Evolutionary conservation across 495 filamentous ascomycete genomes (phyloP), one percentile per base, ranked within the genome.

Genomic region (Annulohypoxylon maeteangense): DNA sequence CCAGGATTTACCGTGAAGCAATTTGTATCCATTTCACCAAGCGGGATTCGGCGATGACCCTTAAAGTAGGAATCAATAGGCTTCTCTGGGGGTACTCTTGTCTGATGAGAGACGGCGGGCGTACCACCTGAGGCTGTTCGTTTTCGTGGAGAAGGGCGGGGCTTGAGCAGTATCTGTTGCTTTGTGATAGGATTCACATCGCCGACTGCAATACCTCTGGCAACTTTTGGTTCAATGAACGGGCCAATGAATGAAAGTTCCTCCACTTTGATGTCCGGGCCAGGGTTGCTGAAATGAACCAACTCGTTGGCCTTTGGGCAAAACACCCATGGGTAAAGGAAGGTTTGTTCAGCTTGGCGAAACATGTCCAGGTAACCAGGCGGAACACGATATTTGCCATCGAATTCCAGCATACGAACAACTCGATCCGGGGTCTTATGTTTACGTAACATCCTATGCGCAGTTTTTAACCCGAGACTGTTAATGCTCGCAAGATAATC

Each of bases 141-240:
- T 72, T 75, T 83, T 65, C 77, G 82, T 74, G 25, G 77, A 18
- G 32, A 75, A 2, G 78, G 74, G 20, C 76, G 74, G 2, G 64
- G 75, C 27, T 70, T 63, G 29, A 88, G 50, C 29, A 83, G 50
- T 60, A 97, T 90, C 2, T 84, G 85, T 48, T 89, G 75, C 78
- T 97, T 98, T 14, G 93, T 96, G 65, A 93, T 94, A 14, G 95
- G 95, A 77, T 98, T 90, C 27, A 98, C 79, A 66, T 98, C 92
- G 22, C 95, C 95, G 11, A 68, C 76, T n/a, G 95, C 92, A 62
- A 99, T 91, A 4, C 89, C 89, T 67, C 84, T 80, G 2, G 95
- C 94, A 72, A 93, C 78, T 38, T 89, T 82, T 3, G 86, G 81
- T 31, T 92, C 89, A 22, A 94, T 86, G 62, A 89, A 84, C 18